Evolutionary conservation across 2,329 filamentous ascomycete genomes (phyloP).

Genomic region (Scytalidium sp.): DNA sequence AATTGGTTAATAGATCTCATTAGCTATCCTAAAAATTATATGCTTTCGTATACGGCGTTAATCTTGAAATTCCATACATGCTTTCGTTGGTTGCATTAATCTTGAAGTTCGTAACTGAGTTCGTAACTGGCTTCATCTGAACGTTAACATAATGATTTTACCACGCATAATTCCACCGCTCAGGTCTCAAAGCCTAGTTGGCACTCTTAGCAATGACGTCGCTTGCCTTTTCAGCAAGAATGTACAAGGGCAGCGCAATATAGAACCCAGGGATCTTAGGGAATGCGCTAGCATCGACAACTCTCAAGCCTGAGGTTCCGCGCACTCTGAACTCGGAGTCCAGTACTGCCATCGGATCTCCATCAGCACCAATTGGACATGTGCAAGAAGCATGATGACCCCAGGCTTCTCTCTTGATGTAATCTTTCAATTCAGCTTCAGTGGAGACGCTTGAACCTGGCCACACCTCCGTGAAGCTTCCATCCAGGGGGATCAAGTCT

Average conservation of each 20-base stretch:
- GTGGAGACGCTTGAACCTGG: conserved; percentile 38
- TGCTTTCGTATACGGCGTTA: too few relatives aligned
- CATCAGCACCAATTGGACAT: conserved; percentile 50
- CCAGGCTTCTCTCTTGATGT: conserved; percentile 47
- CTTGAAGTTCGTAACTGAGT: too few relatives aligned
- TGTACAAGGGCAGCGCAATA: conserved; percentile 48
- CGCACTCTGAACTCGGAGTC: conserved; percentile 55
- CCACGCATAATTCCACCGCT: too few relatives aligned
- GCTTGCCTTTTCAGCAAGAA: conserved; percentile 56
- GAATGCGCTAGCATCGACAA: conserved; percentile 59
- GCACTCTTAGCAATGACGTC: conserved; percentile 14
- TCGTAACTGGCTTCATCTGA: too few relatives aligned
- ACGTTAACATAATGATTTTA: too few relatives aligned
- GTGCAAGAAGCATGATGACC: conserved; percentile 57
- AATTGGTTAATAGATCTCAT: too few relatives aligned
- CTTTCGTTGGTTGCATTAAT: too few relatives aligned
- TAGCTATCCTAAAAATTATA: too few relatives aligned
- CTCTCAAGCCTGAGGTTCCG: conserved; percentile 51
- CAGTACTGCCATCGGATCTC: conserved; percentile 52
- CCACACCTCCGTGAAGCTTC: conserved; percentile 38
- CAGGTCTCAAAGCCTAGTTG: too few relatives aligned
- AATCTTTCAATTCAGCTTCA: conserved; percentile 42
- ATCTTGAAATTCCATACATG: too few relatives aligned
- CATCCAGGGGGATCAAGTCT: conserved; percentile 37
- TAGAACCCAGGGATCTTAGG: conserved; percentile 50